Evolutionary conservation across 2,329 filamentous ascomycete genomes (phyloP).

Genomic region (Penicillium janthinellum): DNA sequence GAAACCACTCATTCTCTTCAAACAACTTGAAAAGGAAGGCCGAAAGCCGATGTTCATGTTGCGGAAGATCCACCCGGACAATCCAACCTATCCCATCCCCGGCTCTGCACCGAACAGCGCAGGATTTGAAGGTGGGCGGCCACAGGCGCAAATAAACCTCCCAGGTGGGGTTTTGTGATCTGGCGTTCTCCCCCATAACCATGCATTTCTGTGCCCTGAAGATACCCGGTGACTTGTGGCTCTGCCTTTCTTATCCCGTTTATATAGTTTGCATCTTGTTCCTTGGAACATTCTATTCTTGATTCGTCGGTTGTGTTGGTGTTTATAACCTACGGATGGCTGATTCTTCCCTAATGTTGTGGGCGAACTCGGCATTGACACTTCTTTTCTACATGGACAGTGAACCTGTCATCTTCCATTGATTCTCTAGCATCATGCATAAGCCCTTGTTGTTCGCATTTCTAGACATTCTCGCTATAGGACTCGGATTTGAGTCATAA

Average conservation of each 20-base stretch:
- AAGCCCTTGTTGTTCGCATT: slow-evolving; percentile 10
- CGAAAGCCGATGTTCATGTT: slow-evolving; percentile 99
- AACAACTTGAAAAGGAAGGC: slow-evolving; percentile 94
- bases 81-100: slow-evolving; percentile 18
- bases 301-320: background rate
- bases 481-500: slow-evolving; percentile 1
- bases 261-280: slow-evolving; percentile 13
- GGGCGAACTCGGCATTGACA: background rate
- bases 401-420: background rate
- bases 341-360: background rate
- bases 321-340: background rate
- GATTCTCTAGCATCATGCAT: slow-evolving; percentile 14
- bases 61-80: slow-evolving; percentile 60
- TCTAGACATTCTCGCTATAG: slow-evolving; percentile 4
- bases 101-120: slow-evolving; percentile 37
- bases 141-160: slow-evolving; percentile 16
- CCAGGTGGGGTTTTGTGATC: slow-evolving; percentile 20
- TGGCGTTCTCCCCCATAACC: background rate
- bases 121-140: slow-evolving; percentile 28
- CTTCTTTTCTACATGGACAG: background rate
- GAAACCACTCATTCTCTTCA: slow-evolving; percentile 93
- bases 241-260: slow-evolving; percentile 6
- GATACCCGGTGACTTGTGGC: slow-evolving; percentile 22
- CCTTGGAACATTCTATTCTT: background rate
- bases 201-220: slow-evolving; percentile 21